A percentile compares a stretch with the other conserved stretches of the same genome.
phyloP scores from a whole-genome alignment of 257 asterid species.

The Fraxinus excelsior region DNA sequence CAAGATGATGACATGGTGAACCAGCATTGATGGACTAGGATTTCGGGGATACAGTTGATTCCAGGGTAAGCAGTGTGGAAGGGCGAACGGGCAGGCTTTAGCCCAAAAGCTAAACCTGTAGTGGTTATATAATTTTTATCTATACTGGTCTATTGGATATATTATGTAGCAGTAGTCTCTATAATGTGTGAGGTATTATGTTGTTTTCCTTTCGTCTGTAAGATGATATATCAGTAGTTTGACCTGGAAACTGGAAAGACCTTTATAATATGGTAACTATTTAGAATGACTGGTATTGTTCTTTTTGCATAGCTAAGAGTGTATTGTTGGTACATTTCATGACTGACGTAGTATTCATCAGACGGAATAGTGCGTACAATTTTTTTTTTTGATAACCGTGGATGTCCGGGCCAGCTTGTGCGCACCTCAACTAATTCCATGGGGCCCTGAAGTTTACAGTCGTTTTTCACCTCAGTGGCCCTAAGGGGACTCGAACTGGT shows the following conservation, averaged over 20 bases:
- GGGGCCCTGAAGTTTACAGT: too few relatives aligned
- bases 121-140: background rate
- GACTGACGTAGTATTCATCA: background rate
- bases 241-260: background rate
- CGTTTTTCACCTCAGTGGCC: too few relatives aligned
- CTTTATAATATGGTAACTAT: background rate
- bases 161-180: background rate
- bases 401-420: too few relatives aligned
- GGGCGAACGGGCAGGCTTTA: background rate
- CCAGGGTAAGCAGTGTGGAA: background rate
- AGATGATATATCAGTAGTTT: background rate
- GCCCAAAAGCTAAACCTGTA: too few relatives aligned
- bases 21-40: constrained; percentile 23
- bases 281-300: background rate
- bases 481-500: too few relatives aligned
- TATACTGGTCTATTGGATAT: background rate
- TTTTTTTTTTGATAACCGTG: too few relatives aligned
- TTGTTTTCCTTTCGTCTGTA: background rate
- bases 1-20: background rate
- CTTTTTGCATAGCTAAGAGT: background rate
- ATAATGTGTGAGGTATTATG: background rate
- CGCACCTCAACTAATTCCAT: too few relatives aligned
- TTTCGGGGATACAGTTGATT: constrained; percentile 9
- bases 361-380: too few relatives aligned
- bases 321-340: background rate